Percentiles rank a stretch among this genome's conserved stretches.
phyloP scores from a whole-genome alignment of 805 yeast species.

The Zygoascus tannicola region DNA sequence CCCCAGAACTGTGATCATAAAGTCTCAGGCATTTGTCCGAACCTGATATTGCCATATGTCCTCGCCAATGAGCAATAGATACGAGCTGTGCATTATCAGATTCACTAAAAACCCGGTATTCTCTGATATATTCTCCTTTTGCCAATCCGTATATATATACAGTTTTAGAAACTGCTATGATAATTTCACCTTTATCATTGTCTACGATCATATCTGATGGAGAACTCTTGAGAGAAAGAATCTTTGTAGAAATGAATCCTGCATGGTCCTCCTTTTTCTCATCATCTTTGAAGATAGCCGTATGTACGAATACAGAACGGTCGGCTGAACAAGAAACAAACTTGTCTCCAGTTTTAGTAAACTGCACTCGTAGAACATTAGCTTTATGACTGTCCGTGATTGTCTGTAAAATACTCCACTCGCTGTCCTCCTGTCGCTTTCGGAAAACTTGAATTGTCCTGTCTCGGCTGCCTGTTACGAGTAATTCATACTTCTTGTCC shows the following conservation, averaged over 20 bases:
- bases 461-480: conserved; percentile 39
- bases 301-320: conserved; percentile 49
- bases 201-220: conserved; percentile 17
- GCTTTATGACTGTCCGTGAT: conserved; percentile 46
- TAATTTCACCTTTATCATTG: conserved; percentile 22
- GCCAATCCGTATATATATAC: conserved; percentile 33
- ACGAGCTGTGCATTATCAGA: conserved; percentile 12
- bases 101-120: conserved; percentile 35
- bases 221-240: conserved; percentile 42
- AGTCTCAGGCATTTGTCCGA: conserved; percentile 50
- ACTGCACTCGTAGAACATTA: conserved; percentile 35
- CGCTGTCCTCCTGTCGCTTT: conserved; percentile 11
- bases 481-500: conserved; percentile 4
- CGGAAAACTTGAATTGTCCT: conserved; percentile 51
- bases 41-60: conserved; percentile 26
- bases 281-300: conserved; percentile 19
- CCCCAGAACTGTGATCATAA: conserved; percentile 39
- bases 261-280: conserved; percentile 18
- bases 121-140: conserved; percentile 29
- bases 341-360: conserved; percentile 21
- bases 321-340: conserved; percentile 53
- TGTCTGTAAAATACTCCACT: conserved; percentile 52
- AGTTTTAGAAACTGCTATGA: conserved; percentile 45
- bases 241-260: conserved; percentile 34
- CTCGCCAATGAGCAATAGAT: conserved; percentile 15